Evolutionary conservation across 208 protist species (phyloP), one percentile per base, ranked within the genome.

Genomic region (Crithidia bombi): DNA sequence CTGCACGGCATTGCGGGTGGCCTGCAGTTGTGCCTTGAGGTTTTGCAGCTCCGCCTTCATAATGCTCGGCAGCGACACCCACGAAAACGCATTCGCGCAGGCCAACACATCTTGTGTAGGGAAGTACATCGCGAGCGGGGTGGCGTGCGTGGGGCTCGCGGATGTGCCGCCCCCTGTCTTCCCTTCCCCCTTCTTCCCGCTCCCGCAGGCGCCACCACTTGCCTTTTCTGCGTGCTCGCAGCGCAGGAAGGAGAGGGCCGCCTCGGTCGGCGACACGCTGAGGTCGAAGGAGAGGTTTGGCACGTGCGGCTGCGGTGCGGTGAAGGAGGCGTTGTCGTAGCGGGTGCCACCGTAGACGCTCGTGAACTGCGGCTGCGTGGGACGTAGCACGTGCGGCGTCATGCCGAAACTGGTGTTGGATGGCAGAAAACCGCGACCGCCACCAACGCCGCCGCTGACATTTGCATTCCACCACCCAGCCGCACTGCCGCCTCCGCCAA

Each of bases 41-140:
- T 72, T 69, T 35, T 71, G 62, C 57, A 74, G 63, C 46, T 80
- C 63, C 17, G 47, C 63, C 57, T 73, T 70, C 55, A 67, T 70
- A 41, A 71, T 30, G 32, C 46, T 72, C 26, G 75, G 63, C 33
- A 70, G 68, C 36, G 56, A 65, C 55, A 77, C 71, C 64, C 38
- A 71, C 33, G 71, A 77, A 32, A 71, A 71, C 36, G 55, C 64
- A 35, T 71, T 77, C 17, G 71, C 71, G 41, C 64, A 65, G 14
- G 55, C 47, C 11, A 77, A 46, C 17, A 79, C 56, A 39, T 79
- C 65, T 38, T 68, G 66, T 36, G 56, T 65, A 11, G 63, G 1
- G 23, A 73, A 52, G 26, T 58, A 19, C 33, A 73, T 72, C 33
- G 46, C 19, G 51, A 49, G 52, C 6, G 38, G 33, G 6, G 41